A percentile compares a stretch with the other conserved stretches of the same genome.
Conservation (phyloP, 352 stramenopile species). For the Phytophthora europaea region DNA sequence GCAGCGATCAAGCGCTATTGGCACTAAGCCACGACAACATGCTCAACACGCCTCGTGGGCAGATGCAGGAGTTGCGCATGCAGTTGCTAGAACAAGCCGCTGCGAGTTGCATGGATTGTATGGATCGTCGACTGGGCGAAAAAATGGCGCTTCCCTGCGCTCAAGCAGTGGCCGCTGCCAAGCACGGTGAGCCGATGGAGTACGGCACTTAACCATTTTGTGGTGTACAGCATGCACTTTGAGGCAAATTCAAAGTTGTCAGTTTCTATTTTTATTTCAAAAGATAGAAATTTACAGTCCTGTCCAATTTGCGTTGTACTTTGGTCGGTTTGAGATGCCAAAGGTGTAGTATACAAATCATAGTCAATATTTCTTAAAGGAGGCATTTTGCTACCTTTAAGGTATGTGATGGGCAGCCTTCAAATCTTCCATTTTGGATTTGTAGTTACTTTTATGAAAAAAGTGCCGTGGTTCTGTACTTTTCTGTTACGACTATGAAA, state of each 20-base stretch:
- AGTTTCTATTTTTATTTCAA: too few relatives aligned
- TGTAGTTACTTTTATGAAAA: too few relatives aligned
- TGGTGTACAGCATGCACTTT: background rate
- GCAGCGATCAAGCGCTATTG: background rate
- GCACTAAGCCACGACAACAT: background rate
- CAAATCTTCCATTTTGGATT: too few relatives aligned
- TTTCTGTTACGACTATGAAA: too few relatives aligned
- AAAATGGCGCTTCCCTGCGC: background rate
- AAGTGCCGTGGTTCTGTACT: too few relatives aligned
- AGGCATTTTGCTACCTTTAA: too few relatives aligned
- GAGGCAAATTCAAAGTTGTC: background rate
- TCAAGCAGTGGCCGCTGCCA: background rate
- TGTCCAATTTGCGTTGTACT: too few relatives aligned
- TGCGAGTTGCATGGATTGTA: background rate
- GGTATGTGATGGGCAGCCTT: too few relatives aligned
- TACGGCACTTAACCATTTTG: conserved; percentile 3
- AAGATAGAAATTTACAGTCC: too few relatives aligned
- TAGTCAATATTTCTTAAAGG: too few relatives aligned
- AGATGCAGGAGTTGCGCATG: background rate
- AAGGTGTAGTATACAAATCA: too few relatives aligned
- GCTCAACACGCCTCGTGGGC: background rate
- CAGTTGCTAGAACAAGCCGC: background rate
- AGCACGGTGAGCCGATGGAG: conserved; percentile 1
- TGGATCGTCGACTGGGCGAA: background rate
- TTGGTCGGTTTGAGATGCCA: too few relatives aligned